Conservation (phyloP, 140 eudicot species). For the Ambrosia hybrid region DNA sequence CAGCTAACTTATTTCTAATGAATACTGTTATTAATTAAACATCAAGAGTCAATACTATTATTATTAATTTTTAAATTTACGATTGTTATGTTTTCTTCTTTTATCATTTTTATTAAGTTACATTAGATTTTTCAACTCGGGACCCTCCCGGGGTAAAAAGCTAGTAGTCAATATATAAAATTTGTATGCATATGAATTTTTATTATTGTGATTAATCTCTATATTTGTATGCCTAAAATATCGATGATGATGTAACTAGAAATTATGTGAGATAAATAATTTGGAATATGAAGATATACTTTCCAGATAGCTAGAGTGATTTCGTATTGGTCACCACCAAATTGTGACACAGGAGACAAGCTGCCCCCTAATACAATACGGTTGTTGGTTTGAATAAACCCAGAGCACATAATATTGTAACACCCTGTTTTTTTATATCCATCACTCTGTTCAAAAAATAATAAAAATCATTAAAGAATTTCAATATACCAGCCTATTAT, state of each 20-base stretch:
- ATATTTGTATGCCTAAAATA: not conserved
- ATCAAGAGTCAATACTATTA: no score
- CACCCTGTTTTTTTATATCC: conserved; percentile 85
- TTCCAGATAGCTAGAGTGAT: conserved; percentile 81
- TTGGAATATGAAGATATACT: conserved; percentile 37
- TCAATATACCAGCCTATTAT: not conserved
- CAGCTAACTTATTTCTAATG: no score
- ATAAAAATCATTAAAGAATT: conserved; percentile 3
- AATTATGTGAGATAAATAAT: not conserved
- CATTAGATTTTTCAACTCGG: no score
- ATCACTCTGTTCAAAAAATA: conserved; percentile 55
- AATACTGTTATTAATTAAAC: no score
- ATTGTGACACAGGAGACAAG: conserved; percentile 57
- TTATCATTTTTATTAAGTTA: no score
- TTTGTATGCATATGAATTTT: no score
- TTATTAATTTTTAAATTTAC: no score
- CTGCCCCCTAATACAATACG: conserved; percentile 80
- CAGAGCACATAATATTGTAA: conserved; percentile 78
- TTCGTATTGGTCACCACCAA: conserved; percentile 61
- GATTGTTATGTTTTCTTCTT: no score
- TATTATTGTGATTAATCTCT: no score
- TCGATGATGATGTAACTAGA: not conserved
- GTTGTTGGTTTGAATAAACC: conserved; percentile 73
- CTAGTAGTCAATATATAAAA: no score
- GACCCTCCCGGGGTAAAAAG: no score